Base-by-base conservation (phyloP, 306 rosid genomes). In the Castanea crenata region DNA sequence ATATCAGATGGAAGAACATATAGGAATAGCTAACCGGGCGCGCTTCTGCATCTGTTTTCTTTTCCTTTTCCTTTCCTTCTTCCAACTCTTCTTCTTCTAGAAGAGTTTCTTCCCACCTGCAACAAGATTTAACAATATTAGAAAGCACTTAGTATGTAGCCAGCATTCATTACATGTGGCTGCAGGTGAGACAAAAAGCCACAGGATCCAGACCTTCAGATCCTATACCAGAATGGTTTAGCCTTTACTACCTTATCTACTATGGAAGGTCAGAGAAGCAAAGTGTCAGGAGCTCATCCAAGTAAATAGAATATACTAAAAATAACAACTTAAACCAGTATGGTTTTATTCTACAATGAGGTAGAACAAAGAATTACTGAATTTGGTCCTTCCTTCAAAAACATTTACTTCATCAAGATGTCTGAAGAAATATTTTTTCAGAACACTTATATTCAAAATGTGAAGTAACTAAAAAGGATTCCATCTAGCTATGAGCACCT, bases 1-100 rank as follows among this genome's bases (percentile, higher is more conserved):
- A 96, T 83, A 96, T 96, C 76, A 93, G 82, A 92, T 96, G 97
- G 89, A 93, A 96, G 85, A 96, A 93, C 18, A 93, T 88, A 70
- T 93, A 96, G 1, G 98, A 96, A 77, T 96, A 96, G 79, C 92
- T 93, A 27, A 96, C 97, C 0, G 94, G 94, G 0, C 41, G 64
- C 4, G 86, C 90, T 83, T 96, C 97, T 73, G 90, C 88, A 59
- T 93, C 96, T 54, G 78, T 84, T 65, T 84, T 81, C 54, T 49
- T 49, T 49, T 49, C 54, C 54, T 49, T 88, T 63, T 78, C 69
- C 80, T 85, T 87, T 71, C 98, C 98, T 86, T 89, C 97, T 86
- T 96, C 98, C 77, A 84, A n/a, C 31, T 85, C 90, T 76, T 87
- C 89, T 18, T 81, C 85, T 73, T 82, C 91, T 18, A 96, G 90